Evolutionary conservation across 306 rosid genomes (phyloP), one percentile per base, ranked within the genome.

Genomic region (Oemleria cerasiformis): DNA sequence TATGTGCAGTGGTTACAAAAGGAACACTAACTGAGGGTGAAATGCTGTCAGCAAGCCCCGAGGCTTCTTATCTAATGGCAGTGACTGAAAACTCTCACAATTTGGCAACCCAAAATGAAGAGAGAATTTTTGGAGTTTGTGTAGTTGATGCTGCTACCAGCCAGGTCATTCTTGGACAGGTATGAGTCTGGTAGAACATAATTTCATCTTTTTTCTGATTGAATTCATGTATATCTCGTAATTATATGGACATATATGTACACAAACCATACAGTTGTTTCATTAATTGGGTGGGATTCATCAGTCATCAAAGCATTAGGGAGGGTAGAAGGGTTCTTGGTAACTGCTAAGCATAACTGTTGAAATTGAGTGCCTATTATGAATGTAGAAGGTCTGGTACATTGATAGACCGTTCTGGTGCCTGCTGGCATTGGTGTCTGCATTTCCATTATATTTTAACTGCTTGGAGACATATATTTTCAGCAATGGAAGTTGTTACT

Each of bases 141-240:
- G 67, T 82, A 36, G 88, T 94, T 69, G 99, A 94, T 77, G 89
- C 80, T 84, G 76, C 97, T 68, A 85, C 97, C 68, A 82, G 91
- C 84, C 85, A 85, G 77, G 76, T 94, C 74, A 78, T 94, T 84
- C 86, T 91, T 65, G 99, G 99, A 71, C 96, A 94, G 99, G 99
- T 91, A 51, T 68, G 84, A 78, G 23, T 73, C 70, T 74, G 45
- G 49, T 45, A 39, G 65, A 61, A 4, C 25, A 38, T 61, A 21
- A 16, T 17, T 16, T 60, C 39, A 21, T 36, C 9, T 45, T 14
- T 61, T 40, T 38, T 61, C 65, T 23, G 23, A 16, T 38, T 16
- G 47, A 36, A 16, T 16, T 38, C 65, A 8, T 38, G 41, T 30
- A 25, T 55, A 19, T 59, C 64, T 34, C 12, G 34, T 59, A 34